Percentiles rank a stretch among this genome's conserved stretches.
Evolutionary conservation across 495 filamentous ascomycete species (phyloP).

Genomic region (Penicillium parvum): DNA sequence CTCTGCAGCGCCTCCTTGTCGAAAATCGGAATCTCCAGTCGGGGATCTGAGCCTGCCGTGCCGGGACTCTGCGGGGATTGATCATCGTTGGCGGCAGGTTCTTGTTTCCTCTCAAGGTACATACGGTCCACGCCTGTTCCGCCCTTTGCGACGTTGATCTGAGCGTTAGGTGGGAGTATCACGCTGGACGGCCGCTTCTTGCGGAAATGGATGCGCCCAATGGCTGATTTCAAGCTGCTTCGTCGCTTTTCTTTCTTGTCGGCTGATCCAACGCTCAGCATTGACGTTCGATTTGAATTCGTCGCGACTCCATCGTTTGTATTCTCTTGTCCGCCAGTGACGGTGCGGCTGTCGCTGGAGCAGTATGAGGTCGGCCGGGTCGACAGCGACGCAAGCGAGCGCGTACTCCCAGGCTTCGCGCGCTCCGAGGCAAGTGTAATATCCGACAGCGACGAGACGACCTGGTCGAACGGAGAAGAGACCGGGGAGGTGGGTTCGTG

Average conservation of each 20-base stretch:
- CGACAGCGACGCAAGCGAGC: constrained; percentile 40
- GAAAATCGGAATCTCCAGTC: constrained; percentile 36
- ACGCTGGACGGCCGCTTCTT: constrained; percentile 34
- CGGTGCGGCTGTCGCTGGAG: constrained; percentile 33
- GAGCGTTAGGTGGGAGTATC: constrained; percentile 28
- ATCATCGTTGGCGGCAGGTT: constrained; percentile 5
- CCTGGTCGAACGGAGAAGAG: constrained; percentile 25
- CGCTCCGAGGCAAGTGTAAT: constrained; percentile 35
- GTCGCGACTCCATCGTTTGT: constrained; percentile 8
- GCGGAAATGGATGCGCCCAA: constrained; percentile 39
- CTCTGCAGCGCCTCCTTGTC: constrained; percentile 38
- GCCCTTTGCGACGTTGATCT: constrained; percentile 24
- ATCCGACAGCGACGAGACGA: constrained; percentile 35
- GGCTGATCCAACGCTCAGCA: constrained; percentile 29
- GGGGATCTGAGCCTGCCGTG: constrained; percentile 17
- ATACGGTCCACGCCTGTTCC: constrained; percentile 28
- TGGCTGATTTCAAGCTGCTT: constrained; percentile 35
- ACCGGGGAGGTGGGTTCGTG: constrained; percentile 19
- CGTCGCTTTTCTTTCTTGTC: constrained; percentile 34
- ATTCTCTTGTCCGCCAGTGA: constrained; percentile 10
- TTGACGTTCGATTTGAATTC: constrained; percentile 23
- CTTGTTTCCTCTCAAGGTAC: constrained; percentile 25
- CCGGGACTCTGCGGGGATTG: not conserved
- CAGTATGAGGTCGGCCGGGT: constrained; percentile 42
- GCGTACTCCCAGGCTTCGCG: constrained; percentile 32